Percentiles rank a stretch among this genome's conserved stretches.
phyloP scores from a whole-genome alignment of 495 filamentous ascomycete species.

The Tetracladium marchalianum region DNA sequence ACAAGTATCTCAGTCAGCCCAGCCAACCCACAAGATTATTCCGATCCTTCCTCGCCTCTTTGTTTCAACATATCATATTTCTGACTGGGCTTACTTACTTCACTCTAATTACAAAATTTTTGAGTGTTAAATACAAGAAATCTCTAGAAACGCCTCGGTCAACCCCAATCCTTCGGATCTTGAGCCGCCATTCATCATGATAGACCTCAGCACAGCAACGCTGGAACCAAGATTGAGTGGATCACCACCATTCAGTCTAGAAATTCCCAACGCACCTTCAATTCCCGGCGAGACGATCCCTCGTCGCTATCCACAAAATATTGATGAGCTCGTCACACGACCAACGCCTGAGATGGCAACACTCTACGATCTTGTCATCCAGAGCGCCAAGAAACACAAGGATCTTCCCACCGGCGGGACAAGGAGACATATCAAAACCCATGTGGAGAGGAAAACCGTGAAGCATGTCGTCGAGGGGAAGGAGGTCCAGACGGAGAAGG shows the following conservation, averaged over 20 bases:
- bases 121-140: no score
- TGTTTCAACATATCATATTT: no score
- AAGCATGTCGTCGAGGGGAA: constrained; percentile 54
- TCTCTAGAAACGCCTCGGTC: no score
- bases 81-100: no score
- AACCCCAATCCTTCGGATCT: background rate
- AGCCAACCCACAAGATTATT: no score
- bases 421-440: constrained; percentile 45
- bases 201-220: background rate
- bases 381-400: constrained; percentile 39
- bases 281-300: constrained; percentile 55
- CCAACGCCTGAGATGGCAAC: constrained; percentile 44
- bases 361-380: constrained; percentile 47
- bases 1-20: no score
- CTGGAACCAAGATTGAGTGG: constrained; percentile 23
- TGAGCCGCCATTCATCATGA: background rate
- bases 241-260: constrained; percentile 43
- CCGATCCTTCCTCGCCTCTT: no score
- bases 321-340: constrained; percentile 37
- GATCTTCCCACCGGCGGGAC: constrained; percentile 48
- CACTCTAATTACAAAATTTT: no score
- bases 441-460: constrained; percentile 54
- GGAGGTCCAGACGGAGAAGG: constrained; percentile 49
- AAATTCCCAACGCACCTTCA: constrained; percentile 35
- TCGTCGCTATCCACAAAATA: constrained; percentile 42